These are phyloP conservation scores for Backusella luteola DNA, from an alignment of 192 early-diverging fungal genomes.

Conservation along the genomic window DNA sequence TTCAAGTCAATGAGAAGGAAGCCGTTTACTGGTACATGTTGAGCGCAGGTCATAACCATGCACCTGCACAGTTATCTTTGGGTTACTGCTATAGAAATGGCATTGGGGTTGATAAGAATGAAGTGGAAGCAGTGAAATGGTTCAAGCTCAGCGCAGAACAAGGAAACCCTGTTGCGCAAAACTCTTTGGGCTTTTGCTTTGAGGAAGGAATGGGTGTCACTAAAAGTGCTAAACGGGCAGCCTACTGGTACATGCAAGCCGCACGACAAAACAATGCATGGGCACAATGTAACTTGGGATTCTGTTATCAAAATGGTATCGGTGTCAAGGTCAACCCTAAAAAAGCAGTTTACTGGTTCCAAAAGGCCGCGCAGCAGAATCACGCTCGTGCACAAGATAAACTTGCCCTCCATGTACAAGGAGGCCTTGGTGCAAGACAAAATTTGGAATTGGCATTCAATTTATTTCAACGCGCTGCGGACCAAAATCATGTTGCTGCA, in stretches of 20 bases:
- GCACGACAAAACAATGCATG: slow-evolving; percentile 60
- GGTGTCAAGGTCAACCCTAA: slow-evolving; percentile 36
- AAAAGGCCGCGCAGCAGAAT: slow-evolving; percentile 63
- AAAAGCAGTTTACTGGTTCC: slow-evolving; percentile 66
- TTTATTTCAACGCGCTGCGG: slow-evolving; percentile 65
- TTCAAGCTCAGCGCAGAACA: slow-evolving; percentile 46
- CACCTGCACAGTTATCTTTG: slow-evolving; percentile 59
- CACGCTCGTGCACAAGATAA: slow-evolving; percentile 61
- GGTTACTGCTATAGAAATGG: slow-evolving; percentile 89
- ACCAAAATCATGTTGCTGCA: slow-evolving; percentile 60
- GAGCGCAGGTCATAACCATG: slow-evolving; percentile 53
- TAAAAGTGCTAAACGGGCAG: slow-evolving; percentile 61
- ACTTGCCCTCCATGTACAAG: slow-evolving; percentile 83
- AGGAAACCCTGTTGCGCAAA: slow-evolving; percentile 55
- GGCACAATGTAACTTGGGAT: slow-evolving; percentile 37
- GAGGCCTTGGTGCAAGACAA: slow-evolving; percentile 72
- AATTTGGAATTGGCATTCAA: slow-evolving; percentile 46
- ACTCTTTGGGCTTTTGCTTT: slow-evolving; percentile 74
- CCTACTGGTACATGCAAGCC: slow-evolving; percentile 61
- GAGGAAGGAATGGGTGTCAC: slow-evolving; percentile 74
- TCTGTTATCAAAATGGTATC: slow-evolving; percentile 5
- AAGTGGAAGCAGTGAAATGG: slow-evolving; percentile 51
- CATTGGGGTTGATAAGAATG: slow-evolving; percentile 65
- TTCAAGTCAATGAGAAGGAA: slow-evolving; percentile 44
- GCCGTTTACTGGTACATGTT: slow-evolving; percentile 59